A percentile compares a stretch with the other conserved stretches of the same genome.
Conservation (phyloP, 2,329 filamentous ascomycete genomes). For the Chaetomiaceae sp. region DNA sequence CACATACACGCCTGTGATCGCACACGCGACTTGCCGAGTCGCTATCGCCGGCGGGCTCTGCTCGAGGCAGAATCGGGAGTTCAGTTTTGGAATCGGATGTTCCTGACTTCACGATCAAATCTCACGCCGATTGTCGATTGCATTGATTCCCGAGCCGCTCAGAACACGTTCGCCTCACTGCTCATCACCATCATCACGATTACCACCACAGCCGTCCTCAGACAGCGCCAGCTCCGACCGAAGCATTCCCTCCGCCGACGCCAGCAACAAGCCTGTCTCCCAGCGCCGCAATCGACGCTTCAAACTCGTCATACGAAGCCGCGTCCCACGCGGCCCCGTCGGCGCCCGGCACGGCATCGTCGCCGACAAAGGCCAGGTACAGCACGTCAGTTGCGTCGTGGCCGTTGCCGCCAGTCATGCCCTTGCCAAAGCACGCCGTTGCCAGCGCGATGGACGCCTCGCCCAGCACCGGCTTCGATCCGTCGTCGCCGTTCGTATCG, state of each 20-base stretch:
- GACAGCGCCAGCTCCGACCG: too few relatives aligned
- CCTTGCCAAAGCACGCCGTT: conserved; percentile 43
- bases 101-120: too few relatives aligned
- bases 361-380: conserved; percentile 55
- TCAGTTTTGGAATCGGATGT: too few relatives aligned
- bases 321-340: conserved; percentile 51
- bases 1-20: too few relatives aligned
- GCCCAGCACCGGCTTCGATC: conserved; percentile 35
- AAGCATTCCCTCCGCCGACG: neutral
- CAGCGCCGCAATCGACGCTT: conserved; percentile 42
- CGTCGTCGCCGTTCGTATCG: conserved; percentile 45
- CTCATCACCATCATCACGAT: too few relatives aligned
- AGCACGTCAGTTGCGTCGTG: conserved; percentile 54
- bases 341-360: conserved; percentile 50
- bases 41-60: too few relatives aligned
- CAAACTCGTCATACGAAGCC: conserved; percentile 41
- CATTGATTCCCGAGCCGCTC: too few relatives aligned
- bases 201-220: neutral
- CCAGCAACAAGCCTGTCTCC: conserved; percentile 45
- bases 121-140: too few relatives aligned
- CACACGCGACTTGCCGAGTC: too few relatives aligned
- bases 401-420: conserved; percentile 50
- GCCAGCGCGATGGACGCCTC: conserved; percentile 45
- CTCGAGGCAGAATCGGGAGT: too few relatives aligned
- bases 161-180: too few relatives aligned